Evolutionary conservation across 2,329 filamentous ascomycete genomes (phyloP).

Genomic region (Venturia nashicola): DNA sequence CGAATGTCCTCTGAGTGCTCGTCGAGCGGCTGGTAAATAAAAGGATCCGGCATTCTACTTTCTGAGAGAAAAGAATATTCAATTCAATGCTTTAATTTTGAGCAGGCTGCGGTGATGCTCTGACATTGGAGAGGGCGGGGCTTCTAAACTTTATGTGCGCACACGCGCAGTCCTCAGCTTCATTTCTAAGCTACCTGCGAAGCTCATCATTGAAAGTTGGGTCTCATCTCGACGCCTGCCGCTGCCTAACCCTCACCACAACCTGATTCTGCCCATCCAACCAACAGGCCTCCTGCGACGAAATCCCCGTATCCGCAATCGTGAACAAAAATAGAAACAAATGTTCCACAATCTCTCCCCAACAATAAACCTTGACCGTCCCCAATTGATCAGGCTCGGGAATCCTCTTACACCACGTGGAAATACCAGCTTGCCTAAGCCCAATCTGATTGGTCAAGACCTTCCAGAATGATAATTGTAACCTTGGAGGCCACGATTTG

Average conservation of each 20-base stretch:
- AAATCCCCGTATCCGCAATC: not conserved
- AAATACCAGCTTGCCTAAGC: not conserved
- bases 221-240: not conserved
- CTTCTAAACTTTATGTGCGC: no score
- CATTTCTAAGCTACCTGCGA: no score
- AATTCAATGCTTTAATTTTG: no score
- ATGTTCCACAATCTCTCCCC: slow-evolving; percentile 5
- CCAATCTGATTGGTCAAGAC: not conserved
- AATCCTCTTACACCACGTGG: slow-evolving; percentile 2
- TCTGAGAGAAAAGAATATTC: no score
- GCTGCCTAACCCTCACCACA: not conserved
- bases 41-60: not conserved
- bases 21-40: not conserved
- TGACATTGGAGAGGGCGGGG: no score
- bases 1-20: not conserved
- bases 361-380: slow-evolving; percentile 1
- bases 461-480: slow-evolving; percentile 7
- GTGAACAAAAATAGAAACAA: slow-evolving; percentile 1
- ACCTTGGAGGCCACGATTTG: not conserved
- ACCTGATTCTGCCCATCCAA: not conserved
- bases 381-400: slow-evolving; percentile 2
- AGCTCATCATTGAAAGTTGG: not conserved
- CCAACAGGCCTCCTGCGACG: not conserved
- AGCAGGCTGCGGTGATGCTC: no score
- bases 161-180: no score